phyloP scores from a whole-genome alignment of 2,329 filamentous ascomycete species.

The Sclerotinia glacialis region DNA sequence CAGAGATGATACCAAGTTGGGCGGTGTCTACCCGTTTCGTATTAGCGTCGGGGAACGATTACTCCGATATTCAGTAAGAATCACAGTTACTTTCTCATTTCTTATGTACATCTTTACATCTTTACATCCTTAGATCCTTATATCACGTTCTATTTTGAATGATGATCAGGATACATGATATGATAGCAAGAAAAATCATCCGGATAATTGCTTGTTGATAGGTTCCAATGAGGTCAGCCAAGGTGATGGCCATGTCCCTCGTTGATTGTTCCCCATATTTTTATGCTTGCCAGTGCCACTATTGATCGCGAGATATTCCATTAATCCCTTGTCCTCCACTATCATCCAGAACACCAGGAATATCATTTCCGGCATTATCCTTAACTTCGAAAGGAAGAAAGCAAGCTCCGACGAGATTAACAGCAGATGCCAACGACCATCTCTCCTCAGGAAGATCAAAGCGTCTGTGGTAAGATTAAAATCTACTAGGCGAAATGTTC shows the following conservation, averaged over 20 bases:
- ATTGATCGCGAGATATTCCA: constrained; percentile 3
- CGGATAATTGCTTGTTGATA: neutral
- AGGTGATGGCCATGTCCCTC: neutral
- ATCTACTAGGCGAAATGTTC: constrained; percentile 4
- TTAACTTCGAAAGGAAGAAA: neutral
- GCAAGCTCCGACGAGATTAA: neutral
- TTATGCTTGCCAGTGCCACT: constrained; percentile 4
- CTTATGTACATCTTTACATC: constrained; percentile 3
- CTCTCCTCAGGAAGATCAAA: neutral
- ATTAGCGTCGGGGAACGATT: constrained; percentile 6
- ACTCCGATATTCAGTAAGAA: constrained; percentile 15
- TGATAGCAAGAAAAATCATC: neutral
- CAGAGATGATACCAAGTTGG: neutral
- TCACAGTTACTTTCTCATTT: constrained; percentile 14
- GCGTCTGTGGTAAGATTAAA: neutral
- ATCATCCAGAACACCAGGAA: neutral
- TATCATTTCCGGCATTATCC: neutral
- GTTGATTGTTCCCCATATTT: neutral
- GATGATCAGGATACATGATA: neutral
- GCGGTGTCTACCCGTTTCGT: neutral
- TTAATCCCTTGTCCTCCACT: neutral
- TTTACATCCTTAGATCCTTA: no score
- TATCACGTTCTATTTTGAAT: constrained; percentile 15
- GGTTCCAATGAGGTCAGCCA: neutral
- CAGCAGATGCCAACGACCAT: neutral